Evolutionary conservation across 345 rosid species (phyloP), one percentile per base, ranked within the genome.

Genomic region (Linum usitatissimum): DNA sequence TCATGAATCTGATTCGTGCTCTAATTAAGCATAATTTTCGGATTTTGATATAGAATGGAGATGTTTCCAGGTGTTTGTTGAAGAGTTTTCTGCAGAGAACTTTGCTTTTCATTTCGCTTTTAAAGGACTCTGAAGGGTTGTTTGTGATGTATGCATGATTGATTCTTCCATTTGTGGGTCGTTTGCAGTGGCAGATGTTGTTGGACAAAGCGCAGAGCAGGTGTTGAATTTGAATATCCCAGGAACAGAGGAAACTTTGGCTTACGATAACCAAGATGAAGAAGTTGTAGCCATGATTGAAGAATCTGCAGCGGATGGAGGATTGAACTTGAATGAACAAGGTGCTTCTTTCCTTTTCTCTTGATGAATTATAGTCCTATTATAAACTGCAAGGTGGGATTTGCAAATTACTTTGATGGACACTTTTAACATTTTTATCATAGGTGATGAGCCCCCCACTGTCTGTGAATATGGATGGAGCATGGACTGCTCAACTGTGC

Each of bases 211-310:
- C 49, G 86, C 73, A 71, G 91, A 85, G 67, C 85, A 77, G 71
- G 72, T 78, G 36, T 65, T 86, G 59, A 83, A 71, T 28, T 79
- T 77, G 66, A 81, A 71, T 48, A 59, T 74, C 75, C 77, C 86
- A 4, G 91, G 83, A 57, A 70, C 76, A 3, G 84, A 80, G 66
- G 80, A 77, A 70, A 84, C 68, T 55, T 77, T 75, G 57, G 81
- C 70, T 0, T 78, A 70, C 61, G 86, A 83, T 63, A 79, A 83
- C 61, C 81, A 72, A 51, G 87, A 79, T 62, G 90, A 83, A 60
- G 89, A 83, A 68, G 71, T 78, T 2, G 76, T 79, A 64, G 84
- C 81, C 18, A 83, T 78, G 81, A 36, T 80, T 57, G 87, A 90
- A 70, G 90, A 81, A 62, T 63, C 78, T 20, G 79, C 75, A 40